These are phyloP conservation scores for Saccharum officinarum DNA, from an alignment of 176 grass and related monocot species.

Conservation along the genomic window DNA sequence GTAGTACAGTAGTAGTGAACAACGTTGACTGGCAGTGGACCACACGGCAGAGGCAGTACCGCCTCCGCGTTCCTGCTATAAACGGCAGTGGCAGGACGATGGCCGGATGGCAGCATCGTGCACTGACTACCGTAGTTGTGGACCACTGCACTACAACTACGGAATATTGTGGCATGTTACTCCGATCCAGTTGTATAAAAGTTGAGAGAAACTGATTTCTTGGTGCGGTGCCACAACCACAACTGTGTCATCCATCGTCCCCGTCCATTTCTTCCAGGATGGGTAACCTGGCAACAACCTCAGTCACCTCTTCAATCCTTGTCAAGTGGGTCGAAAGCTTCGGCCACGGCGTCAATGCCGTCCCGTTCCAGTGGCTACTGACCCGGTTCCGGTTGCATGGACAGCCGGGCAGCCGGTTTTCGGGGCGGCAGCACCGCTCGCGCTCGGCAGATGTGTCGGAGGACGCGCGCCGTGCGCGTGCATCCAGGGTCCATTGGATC, in stretches of 20 bases:
- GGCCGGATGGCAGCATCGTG: conserved; percentile 29
- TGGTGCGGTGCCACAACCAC: not conserved
- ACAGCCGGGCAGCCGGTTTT: not conserved
- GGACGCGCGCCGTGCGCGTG: not conserved
- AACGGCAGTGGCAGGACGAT: conserved; percentile 4
- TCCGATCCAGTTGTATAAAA: too few species aligned
- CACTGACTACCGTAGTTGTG: not conserved
- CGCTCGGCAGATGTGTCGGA: too few species aligned
- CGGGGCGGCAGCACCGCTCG: not conserved
- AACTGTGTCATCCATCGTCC: not conserved
- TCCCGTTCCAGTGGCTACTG: not conserved
- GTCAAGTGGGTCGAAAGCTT: not conserved
- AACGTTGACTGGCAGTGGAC: not conserved
- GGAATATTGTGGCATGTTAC: not conserved
- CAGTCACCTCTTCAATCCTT: conserved; percentile 17
- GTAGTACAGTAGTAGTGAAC: not conserved
- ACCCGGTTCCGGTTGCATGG: not conserved
- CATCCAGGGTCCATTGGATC: not conserved
- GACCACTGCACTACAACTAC: not conserved
- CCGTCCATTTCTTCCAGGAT: not conserved
- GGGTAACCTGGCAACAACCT: conserved; percentile 34
- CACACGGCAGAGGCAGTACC: not conserved
- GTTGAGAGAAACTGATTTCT: not conserved
- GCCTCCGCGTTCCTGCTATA: not conserved
- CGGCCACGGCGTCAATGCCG: conserved; percentile 17